Evolutionary conservation across 176 grass and related monocot genomes (phyloP).

Genomic region (Luzula sylvatica): DNA sequence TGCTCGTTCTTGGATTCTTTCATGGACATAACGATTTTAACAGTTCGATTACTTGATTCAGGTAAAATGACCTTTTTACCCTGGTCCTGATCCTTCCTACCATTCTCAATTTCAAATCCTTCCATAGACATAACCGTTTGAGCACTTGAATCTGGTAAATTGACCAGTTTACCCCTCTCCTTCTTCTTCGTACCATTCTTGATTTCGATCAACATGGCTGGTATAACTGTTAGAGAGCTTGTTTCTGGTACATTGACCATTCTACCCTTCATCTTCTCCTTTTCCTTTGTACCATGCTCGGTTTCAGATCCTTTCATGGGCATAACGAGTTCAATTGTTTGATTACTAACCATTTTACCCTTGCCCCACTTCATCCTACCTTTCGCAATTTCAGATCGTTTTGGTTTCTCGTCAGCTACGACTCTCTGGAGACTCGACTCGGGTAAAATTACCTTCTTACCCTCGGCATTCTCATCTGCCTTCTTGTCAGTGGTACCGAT

Average conservation of each 20-base stretch:
- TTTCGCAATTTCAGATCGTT: not conserved
- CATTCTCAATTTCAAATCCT: not conserved
- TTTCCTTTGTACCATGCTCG: not conserved
- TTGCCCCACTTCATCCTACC: not conserved
- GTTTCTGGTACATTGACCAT: not conserved
- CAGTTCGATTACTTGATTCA: not conserved
- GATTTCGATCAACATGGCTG: not conserved
- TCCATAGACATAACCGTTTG: not conserved
- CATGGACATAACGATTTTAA: too few species aligned
- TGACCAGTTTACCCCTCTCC: not conserved
- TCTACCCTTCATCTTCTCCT: not conserved
- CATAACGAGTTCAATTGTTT: not conserved
- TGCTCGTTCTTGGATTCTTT: not conserved
- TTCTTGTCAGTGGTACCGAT: not conserved
- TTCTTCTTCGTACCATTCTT: not conserved
- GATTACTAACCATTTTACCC: conserved; percentile 9
- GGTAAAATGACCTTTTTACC: not conserved
- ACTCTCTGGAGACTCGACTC: not conserved
- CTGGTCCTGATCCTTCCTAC: not conserved
- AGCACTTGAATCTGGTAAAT: not conserved
- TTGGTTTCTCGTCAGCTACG: not conserved
- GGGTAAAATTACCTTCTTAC: not conserved
- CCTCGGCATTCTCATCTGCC: not conserved
- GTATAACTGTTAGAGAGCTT: not conserved
- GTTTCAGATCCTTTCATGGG: not conserved